Evolutionary conservation across 163 green algal species (phyloP).

Genomic region (Volvox carteri): DNA sequence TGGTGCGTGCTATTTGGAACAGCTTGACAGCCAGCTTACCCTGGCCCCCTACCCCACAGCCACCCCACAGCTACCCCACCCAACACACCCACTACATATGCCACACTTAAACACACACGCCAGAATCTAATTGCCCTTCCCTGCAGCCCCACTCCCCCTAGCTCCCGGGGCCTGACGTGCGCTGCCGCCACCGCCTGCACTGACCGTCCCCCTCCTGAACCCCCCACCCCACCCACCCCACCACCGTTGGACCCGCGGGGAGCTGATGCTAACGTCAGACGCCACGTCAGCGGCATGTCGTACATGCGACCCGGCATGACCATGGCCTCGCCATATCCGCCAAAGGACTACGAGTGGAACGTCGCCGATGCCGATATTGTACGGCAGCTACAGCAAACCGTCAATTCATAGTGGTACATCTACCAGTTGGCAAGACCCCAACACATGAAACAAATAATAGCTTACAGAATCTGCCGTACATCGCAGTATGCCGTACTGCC

Average conservation of each 20-base stretch:
- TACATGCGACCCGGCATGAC: slow-evolving; percentile 33
- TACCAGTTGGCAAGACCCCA: no score
- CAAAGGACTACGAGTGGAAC: slow-evolving; percentile 57
- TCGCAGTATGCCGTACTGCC: no score
- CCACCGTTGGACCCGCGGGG: no score
- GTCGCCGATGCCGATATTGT: slow-evolving; percentile 30
- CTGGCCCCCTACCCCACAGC: neutral
- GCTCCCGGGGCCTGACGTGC: neutral
- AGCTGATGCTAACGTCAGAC: no score
- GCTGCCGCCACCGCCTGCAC: neutral
- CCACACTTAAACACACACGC: neutral
- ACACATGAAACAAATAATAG: no score
- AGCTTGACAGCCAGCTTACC: neutral
- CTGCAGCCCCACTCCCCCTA: neutral
- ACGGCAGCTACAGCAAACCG: neutral
- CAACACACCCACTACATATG: neutral
- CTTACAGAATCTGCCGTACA: no score
- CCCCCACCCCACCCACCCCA: neutral
- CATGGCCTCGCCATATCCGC: slow-evolving; percentile 11
- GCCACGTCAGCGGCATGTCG: slow-evolving; percentile 35
- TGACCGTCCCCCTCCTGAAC: neutral
- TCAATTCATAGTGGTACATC: neutral
- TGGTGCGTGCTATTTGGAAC: neutral
- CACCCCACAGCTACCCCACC: neutral
- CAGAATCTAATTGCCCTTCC: neutral